Base-by-base conservation (phyloP, 768 basidiomycete species). In the Amanita phalloides region DNA sequence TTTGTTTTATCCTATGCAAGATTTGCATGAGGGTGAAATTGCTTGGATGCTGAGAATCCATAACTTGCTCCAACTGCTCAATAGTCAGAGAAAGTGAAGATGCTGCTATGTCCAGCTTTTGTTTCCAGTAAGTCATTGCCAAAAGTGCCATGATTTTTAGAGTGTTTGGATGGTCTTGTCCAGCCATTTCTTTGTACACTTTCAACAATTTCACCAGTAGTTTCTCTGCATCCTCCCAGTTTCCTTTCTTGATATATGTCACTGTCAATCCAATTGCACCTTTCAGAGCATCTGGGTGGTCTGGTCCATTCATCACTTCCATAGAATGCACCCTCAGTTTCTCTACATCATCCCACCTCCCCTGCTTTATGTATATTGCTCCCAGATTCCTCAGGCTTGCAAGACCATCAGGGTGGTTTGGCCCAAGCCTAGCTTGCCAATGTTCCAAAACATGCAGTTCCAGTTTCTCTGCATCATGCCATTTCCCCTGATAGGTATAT, bases 401-500 rank as follows among this genome's bases (percentile, higher is more conserved):
- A 20, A 39, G 2, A 39, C 17, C 21, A 17, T 39, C 17, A 17
- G 38, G 38, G 38, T 39, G 38, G n/a, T 39, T 3, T 39, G 6
- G 3, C 20, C 38, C 38, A 39, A 39, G 20, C 35, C 33, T 25
- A 14, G 3, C 38, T 23, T 36, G 2, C 20, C 9, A 21, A 37
- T 14, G 17, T n/a, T 48, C 47, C n/a, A 36, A 17, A 3, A 37
- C 32, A 20, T 23, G 9, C 21, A 14, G 14, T 13, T 21, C 13
- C 17, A 48, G 33, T 35, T 48, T 37, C 47, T 48, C 47, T 38
- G 47, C 32, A 7, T 48, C 47, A 48, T 37, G 1, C 23, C 10
- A 46, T 28, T n/a, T 47, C 23, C 54, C 55, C 26, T 36, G 53
- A 8, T 49, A 9, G 9, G n/a, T 30, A 44, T 51, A 51, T 53